Evolutionary conservation across 2,329 filamentous ascomycete genomes (phyloP), one percentile per base, ranked within the genome.

Genomic region (Thelonectria rubi): DNA sequence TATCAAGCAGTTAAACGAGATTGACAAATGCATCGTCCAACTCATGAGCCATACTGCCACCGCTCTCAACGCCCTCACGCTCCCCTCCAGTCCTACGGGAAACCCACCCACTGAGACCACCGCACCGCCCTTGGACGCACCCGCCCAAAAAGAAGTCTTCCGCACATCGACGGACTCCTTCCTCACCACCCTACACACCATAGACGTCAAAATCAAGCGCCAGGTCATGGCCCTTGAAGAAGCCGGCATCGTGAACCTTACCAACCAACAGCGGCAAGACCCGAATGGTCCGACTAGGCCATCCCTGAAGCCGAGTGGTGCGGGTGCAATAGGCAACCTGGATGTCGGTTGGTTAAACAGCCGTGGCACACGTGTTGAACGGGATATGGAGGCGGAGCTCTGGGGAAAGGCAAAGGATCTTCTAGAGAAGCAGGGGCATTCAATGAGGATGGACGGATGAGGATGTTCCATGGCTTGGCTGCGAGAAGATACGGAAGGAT

Each of bases 341-440:
- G 94, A 97, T 73, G 89, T 96, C 14, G 94, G 94, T 32, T 94
- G 91, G 87, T 78, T 98, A 70, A 98, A 97, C 74, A 94, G 92
- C 71, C 86, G 92, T 59, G 92, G 91, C 63, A 90, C 91, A 65
- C 90, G 90, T 65, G 91, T 96, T 20, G 92, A 92, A 58, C 86
- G 89, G 70, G 90, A 92, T 65, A 95, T 94, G 83, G 93, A 96
- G 73, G 86, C 86, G 2, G 92, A 97, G 78, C 79, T 97, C 46
- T 90, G 94, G 87, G 83, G 63, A 6, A 77, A 76, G 55, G 77
- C 77, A 14, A 76, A 74, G 57, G 72, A 69, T 11, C 73, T 80
- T 24, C 64, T 81, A 46, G 74, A 80, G 61, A 74, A 72, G 58
- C 66, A 74, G n/a, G 64, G 63, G 17, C 65, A 64, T 3, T 68